These are phyloP conservation scores for Roridomyces roridus DNA, from an alignment of 768 basidiomycete species.

Conservation along the genomic window DNA sequence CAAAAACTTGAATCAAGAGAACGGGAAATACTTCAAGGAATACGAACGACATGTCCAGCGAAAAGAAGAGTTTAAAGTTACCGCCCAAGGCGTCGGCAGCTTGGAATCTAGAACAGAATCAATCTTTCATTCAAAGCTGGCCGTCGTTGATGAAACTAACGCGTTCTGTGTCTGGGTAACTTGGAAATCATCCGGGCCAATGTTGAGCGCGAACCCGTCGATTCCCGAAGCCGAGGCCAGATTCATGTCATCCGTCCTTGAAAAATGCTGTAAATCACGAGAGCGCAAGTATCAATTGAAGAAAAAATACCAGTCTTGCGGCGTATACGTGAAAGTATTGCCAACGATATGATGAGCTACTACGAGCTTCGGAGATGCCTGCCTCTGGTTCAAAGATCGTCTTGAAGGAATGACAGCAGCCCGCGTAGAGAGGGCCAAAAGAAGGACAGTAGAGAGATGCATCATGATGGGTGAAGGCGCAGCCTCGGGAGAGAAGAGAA, in stretches of 20 bases:
- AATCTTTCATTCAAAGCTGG: neutral
- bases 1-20: neutral
- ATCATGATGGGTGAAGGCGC: slow-evolving; percentile 17
- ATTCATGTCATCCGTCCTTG: slow-evolving; percentile 45
- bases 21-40: neutral
- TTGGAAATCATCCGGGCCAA: slow-evolving; percentile 71
- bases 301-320: slow-evolving; percentile 32
- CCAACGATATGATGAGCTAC: slow-evolving; percentile 71
- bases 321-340: slow-evolving; percentile 44
- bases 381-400: slow-evolving; percentile 14
- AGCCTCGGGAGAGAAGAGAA: neutral
- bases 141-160: slow-evolving; percentile 41
- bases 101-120: slow-evolving; percentile 47
- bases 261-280: slow-evolving; percentile 66
- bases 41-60: slow-evolving; percentile 78
- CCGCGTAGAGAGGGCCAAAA: slow-evolving; percentile 16
- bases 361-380: slow-evolving; percentile 47
- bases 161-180: slow-evolving; percentile 66
- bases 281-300: slow-evolving; percentile 13
- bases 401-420: slow-evolving; percentile 24
- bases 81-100: slow-evolving; percentile 59
- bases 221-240: slow-evolving; percentile 14
- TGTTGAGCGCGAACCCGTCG: slow-evolving; percentile 65
- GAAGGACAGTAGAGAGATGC: slow-evolving; percentile 19
- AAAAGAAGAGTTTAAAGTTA: slow-evolving; percentile 76